Percentiles rank a stretch among this genome's conserved stretches.
Evolutionary conservation across 2,329 filamentous ascomycete species (phyloP).

Genomic region (Fusarium gaditjirri): DNA sequence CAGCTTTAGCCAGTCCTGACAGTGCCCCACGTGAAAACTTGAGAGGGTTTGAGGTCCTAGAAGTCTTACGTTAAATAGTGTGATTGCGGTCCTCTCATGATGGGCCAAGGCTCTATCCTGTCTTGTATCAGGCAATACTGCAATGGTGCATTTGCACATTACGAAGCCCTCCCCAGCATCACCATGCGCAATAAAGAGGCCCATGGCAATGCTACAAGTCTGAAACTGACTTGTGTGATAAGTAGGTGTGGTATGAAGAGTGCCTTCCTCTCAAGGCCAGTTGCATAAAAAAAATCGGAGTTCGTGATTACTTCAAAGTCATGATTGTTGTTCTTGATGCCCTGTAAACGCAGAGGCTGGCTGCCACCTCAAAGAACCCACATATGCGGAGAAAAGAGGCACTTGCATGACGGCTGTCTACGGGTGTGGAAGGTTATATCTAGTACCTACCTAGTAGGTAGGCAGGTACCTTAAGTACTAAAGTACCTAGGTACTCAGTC

Average conservation of each 20-base stretch:
- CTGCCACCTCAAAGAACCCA: constrained; percentile 3
- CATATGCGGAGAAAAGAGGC: background rate
- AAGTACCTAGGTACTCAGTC: background rate
- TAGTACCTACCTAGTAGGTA: too few relatives aligned
- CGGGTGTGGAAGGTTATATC: too few relatives aligned
- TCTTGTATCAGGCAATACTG: constrained; percentile 1
- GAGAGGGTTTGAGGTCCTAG: constrained; percentile 21
- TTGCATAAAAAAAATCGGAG: constrained; percentile 25
- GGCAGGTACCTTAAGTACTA: too few relatives aligned
- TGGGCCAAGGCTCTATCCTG: constrained; percentile 12
- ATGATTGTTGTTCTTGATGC: constrained; percentile 1
- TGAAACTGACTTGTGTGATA: background rate
- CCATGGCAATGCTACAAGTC: background rate
- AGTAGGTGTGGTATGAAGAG: constrained; percentile 12
- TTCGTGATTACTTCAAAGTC: constrained; percentile 16
- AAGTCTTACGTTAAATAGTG: constrained; percentile 15
- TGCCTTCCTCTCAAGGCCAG: constrained; percentile 18
- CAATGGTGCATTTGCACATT: background rate
- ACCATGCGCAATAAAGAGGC: background rate
- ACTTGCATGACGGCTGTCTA: background rate
- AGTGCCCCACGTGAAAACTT: constrained; percentile 38
- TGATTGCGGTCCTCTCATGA: constrained; percentile 22
- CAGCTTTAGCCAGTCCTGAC: constrained; percentile 23
- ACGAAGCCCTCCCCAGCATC: background rate
- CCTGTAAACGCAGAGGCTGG: background rate